Evolutionary conservation across 2,329 filamentous ascomycete genomes (phyloP).

Genomic region (Aspergillus phoenicis): DNA sequence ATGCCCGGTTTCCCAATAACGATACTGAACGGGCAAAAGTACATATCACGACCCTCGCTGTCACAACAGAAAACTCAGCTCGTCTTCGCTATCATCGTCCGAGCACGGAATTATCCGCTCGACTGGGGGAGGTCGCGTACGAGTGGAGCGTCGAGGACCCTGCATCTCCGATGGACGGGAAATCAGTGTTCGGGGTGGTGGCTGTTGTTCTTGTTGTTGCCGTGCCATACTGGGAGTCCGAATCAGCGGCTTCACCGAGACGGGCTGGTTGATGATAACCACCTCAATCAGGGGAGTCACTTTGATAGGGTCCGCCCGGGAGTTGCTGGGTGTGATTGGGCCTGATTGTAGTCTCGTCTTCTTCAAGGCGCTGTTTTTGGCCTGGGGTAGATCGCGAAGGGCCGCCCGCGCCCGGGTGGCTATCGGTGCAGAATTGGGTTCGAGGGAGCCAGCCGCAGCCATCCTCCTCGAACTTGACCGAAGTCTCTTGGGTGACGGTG

Average conservation of each 20-base stretch:
- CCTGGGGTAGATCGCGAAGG: conserved; percentile 24
- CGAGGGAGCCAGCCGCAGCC: background rate
- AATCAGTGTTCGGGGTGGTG: background rate
- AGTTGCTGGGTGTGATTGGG: background rate
- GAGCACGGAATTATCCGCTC: conserved; percentile 29
- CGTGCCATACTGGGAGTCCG: background rate
- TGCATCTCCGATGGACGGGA: background rate
- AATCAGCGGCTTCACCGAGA: background rate
- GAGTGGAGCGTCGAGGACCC: background rate
- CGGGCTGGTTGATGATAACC: conserved; percentile 32
- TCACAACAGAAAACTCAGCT: conserved; percentile 39
- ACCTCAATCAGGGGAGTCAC: conserved; percentile 29
- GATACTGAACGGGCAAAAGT: background rate
- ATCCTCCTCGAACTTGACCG: conserved; percentile 20
- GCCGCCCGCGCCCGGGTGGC: conserved; percentile 24
- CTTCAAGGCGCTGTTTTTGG: conserved; percentile 13
- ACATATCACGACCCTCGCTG: background rate
- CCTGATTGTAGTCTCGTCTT: too few species aligned
- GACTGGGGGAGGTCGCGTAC: conserved; percentile 8
- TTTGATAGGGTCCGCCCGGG: background rate
- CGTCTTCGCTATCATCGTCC: conserved; percentile 42
- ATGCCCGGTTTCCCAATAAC: background rate
- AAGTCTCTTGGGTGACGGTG: conserved; percentile 29
- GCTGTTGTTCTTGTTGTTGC: too few species aligned
- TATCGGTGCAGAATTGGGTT: conserved; percentile 14